phyloP scores from a whole-genome alignment of 177 flowering plant species.

The Tripterygium wilfordii region DNA sequence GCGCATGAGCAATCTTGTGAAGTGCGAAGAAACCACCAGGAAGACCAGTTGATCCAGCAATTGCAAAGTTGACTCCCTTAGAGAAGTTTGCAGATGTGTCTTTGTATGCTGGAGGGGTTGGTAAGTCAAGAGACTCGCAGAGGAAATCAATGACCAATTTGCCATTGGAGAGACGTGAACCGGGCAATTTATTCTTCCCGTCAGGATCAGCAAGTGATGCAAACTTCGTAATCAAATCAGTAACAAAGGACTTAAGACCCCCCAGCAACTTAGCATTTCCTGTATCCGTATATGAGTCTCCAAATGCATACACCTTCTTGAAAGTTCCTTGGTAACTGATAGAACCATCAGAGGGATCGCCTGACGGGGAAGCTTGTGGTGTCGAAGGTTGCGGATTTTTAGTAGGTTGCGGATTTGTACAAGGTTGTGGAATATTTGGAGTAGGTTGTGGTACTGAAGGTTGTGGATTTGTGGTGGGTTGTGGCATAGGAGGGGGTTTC shows the following conservation, averaged over 20 bases:
- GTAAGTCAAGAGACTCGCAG: conserved; percentile 25
- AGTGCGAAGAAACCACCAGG: conserved; percentile 14
- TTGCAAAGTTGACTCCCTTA: conserved; percentile 38
- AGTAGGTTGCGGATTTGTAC: too few species aligned
- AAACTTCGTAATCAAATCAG: conserved; percentile 1
- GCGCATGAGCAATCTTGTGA: conserved; percentile 4
- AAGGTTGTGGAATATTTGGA: too few species aligned
- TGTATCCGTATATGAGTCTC: conserved; percentile 38
- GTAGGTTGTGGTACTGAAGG: too few species aligned
- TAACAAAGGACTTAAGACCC: conserved; percentile 12
- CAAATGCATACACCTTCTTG: conserved; percentile 32
- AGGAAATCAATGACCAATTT: conserved; percentile 37
- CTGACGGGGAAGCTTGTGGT: too few species aligned
- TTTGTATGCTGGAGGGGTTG: conserved; percentile 26
- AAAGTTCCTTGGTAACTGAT: conserved; percentile 29
- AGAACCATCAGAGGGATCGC: too few species aligned
- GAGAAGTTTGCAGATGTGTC: conserved; percentile 15
- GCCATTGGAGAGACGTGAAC: conserved; percentile 23
- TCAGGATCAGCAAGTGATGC: neutral
- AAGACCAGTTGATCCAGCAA: conserved; percentile 36
- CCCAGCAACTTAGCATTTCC: conserved; percentile 27
- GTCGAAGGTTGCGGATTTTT: too few species aligned
- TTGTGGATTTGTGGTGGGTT: too few species aligned
- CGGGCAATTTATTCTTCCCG: neutral
- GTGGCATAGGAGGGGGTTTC: too few species aligned